A percentile compares a stretch with the other conserved stretches of the same genome.
Conservation (phyloP, 2,329 filamentous ascomycete species). For the Paraphoma sp. region DNA sequence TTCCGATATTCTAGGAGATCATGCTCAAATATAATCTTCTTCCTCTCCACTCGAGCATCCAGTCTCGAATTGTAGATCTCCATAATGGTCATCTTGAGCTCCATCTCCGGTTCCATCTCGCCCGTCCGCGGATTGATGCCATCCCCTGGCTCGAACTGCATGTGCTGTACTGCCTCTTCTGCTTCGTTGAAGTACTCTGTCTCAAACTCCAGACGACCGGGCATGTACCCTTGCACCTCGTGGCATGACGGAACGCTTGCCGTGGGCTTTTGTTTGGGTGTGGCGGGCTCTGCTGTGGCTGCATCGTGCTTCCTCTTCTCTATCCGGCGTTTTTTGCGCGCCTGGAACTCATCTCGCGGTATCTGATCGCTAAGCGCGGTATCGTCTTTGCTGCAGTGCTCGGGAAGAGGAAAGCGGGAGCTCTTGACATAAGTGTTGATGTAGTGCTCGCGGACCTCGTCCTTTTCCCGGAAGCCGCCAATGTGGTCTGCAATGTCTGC, state of each 20-base stretch:
- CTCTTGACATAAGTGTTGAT: constrained; percentile 86
- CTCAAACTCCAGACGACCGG: constrained; percentile 94
- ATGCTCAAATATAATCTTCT: constrained; percentile 97
- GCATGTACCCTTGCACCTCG: constrained; percentile 99
- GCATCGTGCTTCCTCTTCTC: constrained; percentile 88
- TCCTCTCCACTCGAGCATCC: constrained; percentile 89
- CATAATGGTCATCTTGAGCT: constrained; percentile 97
- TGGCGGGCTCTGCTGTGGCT: constrained; percentile 81
- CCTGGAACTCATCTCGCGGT: constrained; percentile 90
- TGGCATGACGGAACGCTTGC: constrained; percentile 95
- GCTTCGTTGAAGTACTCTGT: constrained; percentile 98
- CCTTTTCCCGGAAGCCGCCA: constrained; percentile 90
- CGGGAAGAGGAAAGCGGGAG: constrained; percentile 81
- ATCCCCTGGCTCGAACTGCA: constrained; percentile 97
- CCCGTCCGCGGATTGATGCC: constrained; percentile 85
- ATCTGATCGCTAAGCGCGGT: constrained; percentile 79
- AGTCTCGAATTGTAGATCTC: constrained; percentile 95
- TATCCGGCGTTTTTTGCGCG: constrained; percentile 89
- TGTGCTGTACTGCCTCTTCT: constrained; percentile 96
- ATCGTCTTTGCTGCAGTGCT: constrained; percentile 83
- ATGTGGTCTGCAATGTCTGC: constrained; percentile 98
- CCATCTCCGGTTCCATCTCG: constrained; percentile 92
- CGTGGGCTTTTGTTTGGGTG: constrained; percentile 94
- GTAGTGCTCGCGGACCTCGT: constrained; percentile 96
- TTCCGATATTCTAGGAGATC: constrained; percentile 92